Evolutionary conservation across 176 grass and related monocot genomes (phyloP), one percentile per base, ranked within the genome.

Genomic region (Triticum timopheevii): DNA sequence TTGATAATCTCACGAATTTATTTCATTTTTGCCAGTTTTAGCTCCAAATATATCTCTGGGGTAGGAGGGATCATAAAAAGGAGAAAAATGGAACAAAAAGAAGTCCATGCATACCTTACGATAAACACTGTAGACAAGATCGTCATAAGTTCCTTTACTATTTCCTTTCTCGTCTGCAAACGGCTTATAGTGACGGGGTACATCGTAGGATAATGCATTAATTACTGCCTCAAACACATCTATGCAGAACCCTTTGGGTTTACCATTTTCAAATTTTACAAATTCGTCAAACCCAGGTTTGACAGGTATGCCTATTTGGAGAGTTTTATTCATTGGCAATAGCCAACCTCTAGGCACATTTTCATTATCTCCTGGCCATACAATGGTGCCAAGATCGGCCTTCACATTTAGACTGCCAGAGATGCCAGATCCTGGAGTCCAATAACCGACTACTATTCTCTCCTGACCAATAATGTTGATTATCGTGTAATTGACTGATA

Each of bases 41-140:
- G 56, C 19, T 22, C 56, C 56, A 59, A 59, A 1, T 59, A 3
- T 8, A 59, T 9, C 56, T 59, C 56, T 9, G 20, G 17, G 20
- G 17, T 59, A 59, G 19, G 54, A 58, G 20, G n/a, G 19, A 22
- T 22, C 19, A 22, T 59, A 3, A 59, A 59, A 59, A 59, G 3
- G 19, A 66, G 59, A 11, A 54, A 47, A 75, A 31, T 39, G 30
- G 52, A 61, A 85, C 68, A 61, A 62, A 89, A 67, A 4, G 19
- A 82, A 80, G 1, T 80, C 61, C 16, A 90, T 49, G 35, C 84
- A 63, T 65, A 95, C 93, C 88, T 92, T 56, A 36, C 74, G 83
- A 84, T 88, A 93, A 83, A 97, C 90, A 42, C 88, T 82, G 77
- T 93, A 90, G 49, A 98, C 34, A 38, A 98, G 89, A 5, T 93